phyloP scores from a whole-genome alignment of 2,329 filamentous ascomycete genomes.

The Hansfordia pulvinata region DNA sequence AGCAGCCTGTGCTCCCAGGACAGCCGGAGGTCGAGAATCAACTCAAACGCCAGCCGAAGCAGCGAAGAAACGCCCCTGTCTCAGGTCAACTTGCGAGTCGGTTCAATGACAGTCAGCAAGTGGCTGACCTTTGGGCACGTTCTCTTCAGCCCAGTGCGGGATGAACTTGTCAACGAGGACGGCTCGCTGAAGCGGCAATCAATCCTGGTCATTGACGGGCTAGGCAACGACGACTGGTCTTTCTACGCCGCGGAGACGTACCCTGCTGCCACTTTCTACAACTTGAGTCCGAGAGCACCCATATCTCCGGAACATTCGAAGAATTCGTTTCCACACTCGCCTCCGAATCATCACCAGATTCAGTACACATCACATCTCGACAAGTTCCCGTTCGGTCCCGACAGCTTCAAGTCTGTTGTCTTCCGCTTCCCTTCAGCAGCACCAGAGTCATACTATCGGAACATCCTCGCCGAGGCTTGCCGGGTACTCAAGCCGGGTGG shows the following conservation, averaged over 20 bases:
- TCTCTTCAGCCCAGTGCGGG: slow-evolving; percentile 66
- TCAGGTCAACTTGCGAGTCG: slow-evolving; percentile 64
- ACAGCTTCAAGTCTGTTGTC: slow-evolving; percentile 64
- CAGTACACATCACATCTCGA: slow-evolving; percentile 48
- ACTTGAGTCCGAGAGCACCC: slow-evolving; percentile 48
- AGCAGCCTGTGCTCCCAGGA: too few relatives aligned
- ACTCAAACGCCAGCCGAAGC: slow-evolving; percentile 29
- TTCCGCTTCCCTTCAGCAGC: slow-evolving; percentile 63
- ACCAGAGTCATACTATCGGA: slow-evolving; percentile 54
- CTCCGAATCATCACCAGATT: slow-evolving; percentile 63
- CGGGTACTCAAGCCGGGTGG: slow-evolving; percentile 68
- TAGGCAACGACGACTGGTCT: slow-evolving; percentile 82
- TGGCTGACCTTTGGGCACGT: slow-evolving; percentile 80
- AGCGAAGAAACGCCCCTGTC: slow-evolving; percentile 49
- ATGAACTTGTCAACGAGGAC: slow-evolving; percentile 46
- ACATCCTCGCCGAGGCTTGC: slow-evolving; percentile 60
- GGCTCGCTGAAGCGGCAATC: slow-evolving; percentile 41
- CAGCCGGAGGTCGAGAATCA: slow-evolving; percentile 8
- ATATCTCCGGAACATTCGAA: slow-evolving; percentile 28
- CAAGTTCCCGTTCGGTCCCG: slow-evolving; percentile 61
- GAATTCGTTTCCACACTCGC: slow-evolving; percentile 38
- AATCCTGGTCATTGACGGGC: slow-evolving; percentile 67
- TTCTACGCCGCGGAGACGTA: slow-evolving; percentile 77
- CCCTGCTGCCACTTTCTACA: slow-evolving; percentile 61
- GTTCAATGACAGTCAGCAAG: slow-evolving; percentile 74